Evolutionary conservation across 2,329 filamentous ascomycete genomes (phyloP), one percentile per base, ranked within the genome.

Genomic region (Grosmannia clavigera): DNA sequence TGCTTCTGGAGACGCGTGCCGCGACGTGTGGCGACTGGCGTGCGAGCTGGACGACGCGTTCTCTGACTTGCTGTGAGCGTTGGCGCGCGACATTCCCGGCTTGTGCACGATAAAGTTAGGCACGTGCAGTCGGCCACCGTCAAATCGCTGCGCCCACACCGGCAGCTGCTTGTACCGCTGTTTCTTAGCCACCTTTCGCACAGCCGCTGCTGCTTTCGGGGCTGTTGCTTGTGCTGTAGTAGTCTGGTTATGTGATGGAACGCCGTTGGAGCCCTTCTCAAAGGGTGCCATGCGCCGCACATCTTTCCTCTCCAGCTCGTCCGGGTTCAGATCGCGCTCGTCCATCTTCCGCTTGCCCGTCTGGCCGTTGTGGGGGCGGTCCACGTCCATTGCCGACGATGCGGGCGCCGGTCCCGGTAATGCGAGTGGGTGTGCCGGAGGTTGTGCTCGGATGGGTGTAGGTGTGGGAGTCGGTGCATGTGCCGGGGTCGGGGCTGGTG

Each of bases 271-370:
- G 7, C 31, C 31, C 3, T 63, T 64, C 61, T 78, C 76, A 54
- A 76, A 77, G 1, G 80, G 78, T 11, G 78, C 75, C 3, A 78
- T 77, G 2, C 64, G 61, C 48, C 79, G 75, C 22, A 71, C 66
- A 38, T 78, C 75, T 51, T 74, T 74, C 52, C 73, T 75, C 62
- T 83, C 79, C 25, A 81, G 66, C 65, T 83, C 81, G 38, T 76
- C 75, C 10, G 76, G 77, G 58, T 72, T 75, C 61, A 82, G 66
- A 65, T 77, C 74, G 55, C 76, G 68, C 62, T 78, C 75, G 35
- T 76, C 76, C 33, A 78, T 68, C 68, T 80, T 80, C 58, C 78
- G 70, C 66, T 80, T 80, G 29, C 72, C 73, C 33, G 76, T 72
- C 40, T 73, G 75, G 59, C 67, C 64, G 58, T 71, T 72, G 58